Evolutionary conservation across 371 early-diverging fungal species (phyloP).

Genomic region (Encephalitozoon cuniculi): DNA sequence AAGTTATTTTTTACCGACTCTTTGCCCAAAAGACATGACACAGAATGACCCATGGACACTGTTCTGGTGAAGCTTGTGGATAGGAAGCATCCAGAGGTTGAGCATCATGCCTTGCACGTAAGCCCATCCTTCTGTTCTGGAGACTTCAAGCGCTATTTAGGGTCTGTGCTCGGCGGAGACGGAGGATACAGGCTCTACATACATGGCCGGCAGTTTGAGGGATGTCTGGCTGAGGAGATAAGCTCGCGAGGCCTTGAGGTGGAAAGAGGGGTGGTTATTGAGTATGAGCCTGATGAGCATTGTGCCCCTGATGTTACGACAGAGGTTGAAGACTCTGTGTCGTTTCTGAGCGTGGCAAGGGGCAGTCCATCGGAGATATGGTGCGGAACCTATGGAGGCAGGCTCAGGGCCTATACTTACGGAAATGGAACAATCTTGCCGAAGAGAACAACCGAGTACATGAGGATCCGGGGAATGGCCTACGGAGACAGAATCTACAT

Average conservation of each 20-base stretch:
- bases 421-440: neutral
- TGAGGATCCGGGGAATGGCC: neutral
- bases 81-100: neutral
- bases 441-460: neutral
- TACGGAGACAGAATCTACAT: neutral
- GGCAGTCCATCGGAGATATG: neutral
- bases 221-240: neutral
- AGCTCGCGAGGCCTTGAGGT: neutral
- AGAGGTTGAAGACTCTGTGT: neutral
- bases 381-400: neutral
- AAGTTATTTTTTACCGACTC: neutral
- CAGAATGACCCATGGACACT: neutral
- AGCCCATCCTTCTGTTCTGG: neutral
- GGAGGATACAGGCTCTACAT: neutral
- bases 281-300: neutral
- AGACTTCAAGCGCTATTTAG: neutral
- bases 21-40: neutral
- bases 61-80: slow-evolving; percentile 1
- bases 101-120: neutral
- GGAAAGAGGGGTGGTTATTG: neutral
- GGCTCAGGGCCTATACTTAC: neutral
- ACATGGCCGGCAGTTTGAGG: neutral
- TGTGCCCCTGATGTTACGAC: neutral
- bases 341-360: neutral
- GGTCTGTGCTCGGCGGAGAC: neutral